Evolutionary conservation across 108 stramenopile species (phyloP).

Genomic region (Nitzschia putrida): DNA sequence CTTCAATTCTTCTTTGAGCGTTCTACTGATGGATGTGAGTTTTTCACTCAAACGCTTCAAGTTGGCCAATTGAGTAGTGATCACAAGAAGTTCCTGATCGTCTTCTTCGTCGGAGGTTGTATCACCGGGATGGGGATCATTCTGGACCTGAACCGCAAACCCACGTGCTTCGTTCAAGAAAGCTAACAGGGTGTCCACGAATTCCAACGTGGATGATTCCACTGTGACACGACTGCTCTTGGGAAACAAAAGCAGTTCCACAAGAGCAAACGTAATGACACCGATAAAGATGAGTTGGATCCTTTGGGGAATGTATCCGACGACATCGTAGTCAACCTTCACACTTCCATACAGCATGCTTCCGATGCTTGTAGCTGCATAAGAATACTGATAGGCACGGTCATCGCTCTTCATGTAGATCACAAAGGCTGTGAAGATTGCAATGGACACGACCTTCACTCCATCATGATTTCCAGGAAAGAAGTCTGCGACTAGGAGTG

Average conservation of each 20-base stretch:
- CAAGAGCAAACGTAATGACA: constrained; percentile 38
- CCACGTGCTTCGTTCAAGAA: constrained; percentile 14
- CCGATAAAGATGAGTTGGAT: constrained; percentile 56
- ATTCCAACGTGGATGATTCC: constrained; percentile 36
- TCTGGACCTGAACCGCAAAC: background rate
- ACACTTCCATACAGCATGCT: constrained; percentile 48
- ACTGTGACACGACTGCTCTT: constrained; percentile 39
- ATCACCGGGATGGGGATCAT: background rate
- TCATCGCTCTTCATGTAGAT: constrained; percentile 40
- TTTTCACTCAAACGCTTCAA: background rate
- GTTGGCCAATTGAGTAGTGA: background rate
- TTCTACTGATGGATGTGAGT: constrained; percentile 2
- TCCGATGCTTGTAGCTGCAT: constrained; percentile 47
- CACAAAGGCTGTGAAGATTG: constrained; percentile 37
- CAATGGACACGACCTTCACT: constrained; percentile 32
- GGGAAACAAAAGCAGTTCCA: constrained; percentile 46
- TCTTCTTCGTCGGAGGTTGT: background rate
- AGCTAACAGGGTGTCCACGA: constrained; percentile 33
- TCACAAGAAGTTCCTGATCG: background rate
- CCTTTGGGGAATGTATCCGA: constrained; percentile 44
- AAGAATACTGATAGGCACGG: constrained; percentile 43
- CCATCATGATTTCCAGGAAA: constrained; percentile 23
- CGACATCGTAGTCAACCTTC: constrained; percentile 27
- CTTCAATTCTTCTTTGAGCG: constrained; percentile 14
- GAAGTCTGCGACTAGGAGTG: constrained; percentile 42